A percentile compares a stretch with the other conserved stretches of the same genome.
Evolutionary conservation across 2,329 filamentous ascomycete species (phyloP).

Genomic region (Apiospora rasikravindrae): DNA sequence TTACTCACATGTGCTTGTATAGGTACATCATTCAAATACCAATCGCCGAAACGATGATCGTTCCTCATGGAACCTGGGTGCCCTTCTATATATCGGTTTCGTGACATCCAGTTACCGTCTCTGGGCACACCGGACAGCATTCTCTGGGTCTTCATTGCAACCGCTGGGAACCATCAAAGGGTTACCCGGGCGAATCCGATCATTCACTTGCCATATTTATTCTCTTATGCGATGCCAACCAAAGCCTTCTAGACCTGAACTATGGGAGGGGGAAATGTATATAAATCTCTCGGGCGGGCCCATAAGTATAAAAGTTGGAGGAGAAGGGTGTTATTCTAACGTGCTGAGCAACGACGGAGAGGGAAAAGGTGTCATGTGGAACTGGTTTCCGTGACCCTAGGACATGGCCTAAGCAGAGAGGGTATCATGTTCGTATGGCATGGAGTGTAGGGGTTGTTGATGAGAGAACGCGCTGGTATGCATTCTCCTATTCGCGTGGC

Average conservation of each 20-base stretch:
- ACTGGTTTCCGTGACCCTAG: neutral
- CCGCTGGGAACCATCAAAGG: neutral
- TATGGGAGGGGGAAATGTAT: neutral
- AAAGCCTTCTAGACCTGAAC: neutral
- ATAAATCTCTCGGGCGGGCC: neutral
- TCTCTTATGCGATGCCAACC: neutral
- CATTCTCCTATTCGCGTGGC: neutral
- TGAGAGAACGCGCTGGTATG: neutral
- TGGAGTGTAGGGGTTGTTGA: neutral
- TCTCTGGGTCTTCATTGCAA: neutral
- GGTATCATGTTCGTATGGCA: neutral
- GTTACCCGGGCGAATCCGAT: neutral
- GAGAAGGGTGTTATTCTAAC: neutral
- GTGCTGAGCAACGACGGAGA: neutral
- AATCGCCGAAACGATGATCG: neutral
- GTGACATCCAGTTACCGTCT: neutral
- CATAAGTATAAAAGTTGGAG: neutral
- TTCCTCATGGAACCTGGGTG: neutral
- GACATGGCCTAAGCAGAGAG: neutral
- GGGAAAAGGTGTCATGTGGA: neutral
- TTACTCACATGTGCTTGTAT: neutral
- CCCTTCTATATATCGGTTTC: neutral
- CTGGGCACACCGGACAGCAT: neutral
- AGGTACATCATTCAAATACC: neutral
- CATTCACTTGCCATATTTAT: neutral